Conservation (phyloP, 2,329 filamentous ascomycete genomes). For the Leptodontidium sp. region DNA sequence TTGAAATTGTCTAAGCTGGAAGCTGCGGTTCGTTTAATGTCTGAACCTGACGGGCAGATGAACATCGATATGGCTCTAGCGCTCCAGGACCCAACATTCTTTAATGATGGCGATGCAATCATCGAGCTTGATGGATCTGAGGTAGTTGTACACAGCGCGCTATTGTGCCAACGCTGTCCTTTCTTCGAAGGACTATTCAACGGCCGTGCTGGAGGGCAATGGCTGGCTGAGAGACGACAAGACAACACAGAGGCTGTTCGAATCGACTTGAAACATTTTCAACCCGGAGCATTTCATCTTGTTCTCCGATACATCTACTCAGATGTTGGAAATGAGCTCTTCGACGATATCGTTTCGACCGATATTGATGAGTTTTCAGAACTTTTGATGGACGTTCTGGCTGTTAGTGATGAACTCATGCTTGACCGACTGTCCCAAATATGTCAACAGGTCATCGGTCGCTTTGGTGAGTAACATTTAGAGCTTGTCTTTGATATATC, state of each 20-base stretch:
- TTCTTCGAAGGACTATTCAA: slow-evolving; percentile 93
- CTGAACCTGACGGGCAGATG: slow-evolving; percentile 68
- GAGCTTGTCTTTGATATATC: neutral
- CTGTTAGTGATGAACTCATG: slow-evolving; percentile 93
- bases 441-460: slow-evolving; percentile 84
- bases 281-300: slow-evolving; percentile 75
- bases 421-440: slow-evolving; percentile 88
- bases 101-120: slow-evolving; percentile 80
- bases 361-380: slow-evolving; percentile 87
- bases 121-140: slow-evolving; percentile 81
- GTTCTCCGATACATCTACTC: slow-evolving; percentile 85
- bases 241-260: slow-evolving; percentile 61
- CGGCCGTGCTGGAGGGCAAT: slow-evolving; percentile 84
- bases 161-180: slow-evolving; percentile 84
- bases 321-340: slow-evolving; percentile 81
- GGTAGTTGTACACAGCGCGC: slow-evolving; percentile 75
- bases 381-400: slow-evolving; percentile 89
- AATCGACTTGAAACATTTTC: slow-evolving; percentile 85
- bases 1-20: slow-evolving; percentile 78
- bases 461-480: slow-evolving; percentile 64
- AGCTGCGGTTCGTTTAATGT: slow-evolving; percentile 78
- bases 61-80: slow-evolving; percentile 75
- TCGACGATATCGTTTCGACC: slow-evolving; percentile 75
- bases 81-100: slow-evolving; percentile 73
- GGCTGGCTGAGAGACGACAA: slow-evolving; percentile 77